Evolutionary conservation across 148 eudicot genomes (phyloP), one percentile per base, ranked within the genome.

Genomic region (Vaccinium macrocarpon): DNA sequence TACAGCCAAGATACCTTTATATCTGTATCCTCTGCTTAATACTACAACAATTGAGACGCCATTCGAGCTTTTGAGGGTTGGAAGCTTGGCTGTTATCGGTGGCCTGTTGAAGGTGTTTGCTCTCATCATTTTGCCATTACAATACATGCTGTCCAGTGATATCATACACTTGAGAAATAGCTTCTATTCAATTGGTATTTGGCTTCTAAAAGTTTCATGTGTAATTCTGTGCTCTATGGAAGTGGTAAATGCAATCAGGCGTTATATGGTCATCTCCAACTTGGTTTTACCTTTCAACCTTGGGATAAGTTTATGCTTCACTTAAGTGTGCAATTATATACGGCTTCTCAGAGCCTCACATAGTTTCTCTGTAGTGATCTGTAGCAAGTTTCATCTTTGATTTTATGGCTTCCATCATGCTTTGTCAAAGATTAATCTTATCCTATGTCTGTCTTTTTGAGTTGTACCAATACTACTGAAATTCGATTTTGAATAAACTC

Each of bases 71-170:
- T 78, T 87, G 46, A 84, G 87, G 74, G 79, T 87, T 50, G 48
- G 59, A 15, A 84, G 84, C 84, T 84, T 87, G 61, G 87, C 84
- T 49, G 84, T 84, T 27, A 52, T 87, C 25, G 84, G 84, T 51
- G 85, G 75, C 52, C 79, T 84, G 1, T 66, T 84, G 50, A 87
- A 87, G 89, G 89, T 87, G 32, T 50, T 27, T 57, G 2, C 81
- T 78, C 82, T 35, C 49, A 9, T 18, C 38, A 10, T 66, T 15
- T 76, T 19, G 11, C 3, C 35, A 4, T 15, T 25, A 59, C 50
- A 15, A 11, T 15, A 15, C 23, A 42, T n/a, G 14, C 27, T 29
- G 16, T 81, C 52, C 53, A 46, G 48, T 46, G 27, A 42, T 46
- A 23, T 42, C 23, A 62, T 62, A 35, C 38, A 35, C 38, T 35